phyloP scores from a whole-genome alignment of 1,284 basidiomycete genomes.

The Meira miltonrushii region DNA sequence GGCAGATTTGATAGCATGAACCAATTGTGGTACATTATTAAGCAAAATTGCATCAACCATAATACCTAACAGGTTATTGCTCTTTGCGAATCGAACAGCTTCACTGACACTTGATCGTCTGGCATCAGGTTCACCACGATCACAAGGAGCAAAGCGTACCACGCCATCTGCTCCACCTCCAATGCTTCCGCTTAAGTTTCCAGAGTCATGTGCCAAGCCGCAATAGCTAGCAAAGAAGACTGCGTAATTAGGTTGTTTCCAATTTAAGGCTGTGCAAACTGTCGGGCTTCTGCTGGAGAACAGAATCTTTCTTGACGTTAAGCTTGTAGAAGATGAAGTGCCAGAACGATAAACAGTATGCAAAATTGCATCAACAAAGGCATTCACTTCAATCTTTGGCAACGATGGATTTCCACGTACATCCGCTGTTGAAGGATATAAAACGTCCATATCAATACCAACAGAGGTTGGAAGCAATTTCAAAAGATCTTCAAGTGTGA shows the following conservation, averaged over 20 bases:
- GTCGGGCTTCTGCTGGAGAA: constrained; percentile 46
- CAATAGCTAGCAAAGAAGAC: constrained; percentile 90
- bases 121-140: constrained; percentile 57
- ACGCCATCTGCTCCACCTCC: constrained; percentile 3
- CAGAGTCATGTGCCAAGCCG: constrained; percentile 54
- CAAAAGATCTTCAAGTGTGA: constrained; percentile 39
- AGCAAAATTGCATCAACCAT: constrained; percentile 83
- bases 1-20: constrained; percentile 44
- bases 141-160: constrained; percentile 47
- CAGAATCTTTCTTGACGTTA: constrained; percentile 44
- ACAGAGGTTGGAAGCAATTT: constrained; percentile 34
- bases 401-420: constrained; percentile 35
- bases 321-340: constrained; percentile 14
- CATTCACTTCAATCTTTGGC: constrained; percentile 45
- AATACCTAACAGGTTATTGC: constrained; percentile 88
- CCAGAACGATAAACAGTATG: constrained; percentile 49
- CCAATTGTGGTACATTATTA: constrained; percentile 43
- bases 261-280: constrained; percentile 70
- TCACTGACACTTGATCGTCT: constrained; percentile 71
- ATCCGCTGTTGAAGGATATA: constrained; percentile 41
- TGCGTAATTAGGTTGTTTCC: constrained; percentile 98
- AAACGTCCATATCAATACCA: constrained; percentile 47
- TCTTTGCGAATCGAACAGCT: constrained; percentile 88
- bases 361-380: constrained; percentile 48
- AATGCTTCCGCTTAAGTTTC: too few species aligned